These are phyloP conservation scores for Lentinula sp. DNA, from an alignment of 768 basidiomycete species.

Conservation along the genomic window DNA sequence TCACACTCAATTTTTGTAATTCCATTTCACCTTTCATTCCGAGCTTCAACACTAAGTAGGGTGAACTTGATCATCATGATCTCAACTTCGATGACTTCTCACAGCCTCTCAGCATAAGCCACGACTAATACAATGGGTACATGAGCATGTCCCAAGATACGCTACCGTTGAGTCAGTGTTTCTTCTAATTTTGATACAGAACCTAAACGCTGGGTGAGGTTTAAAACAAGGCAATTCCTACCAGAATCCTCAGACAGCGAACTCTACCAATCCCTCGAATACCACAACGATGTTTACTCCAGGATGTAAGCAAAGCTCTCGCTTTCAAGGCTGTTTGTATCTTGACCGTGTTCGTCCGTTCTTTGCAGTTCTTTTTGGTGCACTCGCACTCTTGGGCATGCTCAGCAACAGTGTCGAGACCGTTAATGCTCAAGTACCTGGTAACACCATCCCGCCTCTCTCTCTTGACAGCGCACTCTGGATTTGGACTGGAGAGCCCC, in stretches of 20 bases:
- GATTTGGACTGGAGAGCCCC: neutral
- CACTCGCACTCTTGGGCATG: neutral
- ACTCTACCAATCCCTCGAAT: neutral
- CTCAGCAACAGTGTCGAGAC: neutral
- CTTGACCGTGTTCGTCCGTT: slow-evolving; percentile 2
- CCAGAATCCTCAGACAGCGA: neutral
- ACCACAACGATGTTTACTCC: neutral
- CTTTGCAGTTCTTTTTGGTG: neutral
- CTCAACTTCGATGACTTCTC: no score
- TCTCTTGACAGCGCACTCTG: neutral
- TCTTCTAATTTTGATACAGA: neutral
- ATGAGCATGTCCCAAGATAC: no score
- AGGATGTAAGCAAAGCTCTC: neutral
- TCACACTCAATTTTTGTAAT: no score
- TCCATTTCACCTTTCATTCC: no score
- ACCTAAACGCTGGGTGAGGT: neutral
- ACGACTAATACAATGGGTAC: no score
- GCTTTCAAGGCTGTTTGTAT: neutral
- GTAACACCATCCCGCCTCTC: neutral
- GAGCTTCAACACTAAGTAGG: no score
- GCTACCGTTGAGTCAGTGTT: no score
- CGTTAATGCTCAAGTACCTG: neutral
- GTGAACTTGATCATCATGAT: no score
- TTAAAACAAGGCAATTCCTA: neutral
- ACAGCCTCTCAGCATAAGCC: no score